A percentile compares a stretch with the other conserved stretches of the same genome.
Evolutionary conservation across 2,329 filamentous ascomycete genomes (phyloP).

Genomic region (Niveomyces coronatus): DNA sequence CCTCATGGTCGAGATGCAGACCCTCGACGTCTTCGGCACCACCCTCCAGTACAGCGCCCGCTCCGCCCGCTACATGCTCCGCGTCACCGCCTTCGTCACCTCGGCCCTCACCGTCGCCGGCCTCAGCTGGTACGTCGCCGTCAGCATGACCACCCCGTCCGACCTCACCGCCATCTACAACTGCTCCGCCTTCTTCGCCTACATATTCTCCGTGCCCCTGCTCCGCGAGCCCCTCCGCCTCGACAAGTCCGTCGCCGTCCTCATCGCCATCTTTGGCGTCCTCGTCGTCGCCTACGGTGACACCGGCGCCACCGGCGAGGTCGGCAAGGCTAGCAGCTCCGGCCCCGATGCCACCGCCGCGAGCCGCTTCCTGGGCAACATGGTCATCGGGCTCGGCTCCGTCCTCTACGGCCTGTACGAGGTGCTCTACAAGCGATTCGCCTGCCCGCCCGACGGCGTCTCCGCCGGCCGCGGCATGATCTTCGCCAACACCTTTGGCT

Average conservation of each 20-base stretch:
- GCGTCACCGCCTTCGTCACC: constrained; percentile 73
- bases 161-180: constrained; percentile 98
- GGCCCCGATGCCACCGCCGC: constrained; percentile 34
- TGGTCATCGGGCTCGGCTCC: constrained; percentile 84
- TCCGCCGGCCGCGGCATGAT: constrained; percentile 83
- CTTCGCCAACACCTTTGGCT: constrained; percentile 89
- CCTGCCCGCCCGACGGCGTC: constrained; percentile 85
- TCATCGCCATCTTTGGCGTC: constrained; percentile 79
- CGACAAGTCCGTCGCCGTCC: constrained; percentile 79
- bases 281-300: constrained; percentile 94
- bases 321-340: constrained; percentile 34
- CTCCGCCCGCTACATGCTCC: constrained; percentile 59
- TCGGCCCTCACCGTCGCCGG: constrained; percentile 81
- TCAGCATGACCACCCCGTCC: constrained; percentile 83
- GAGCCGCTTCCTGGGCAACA: constrained; percentile 70
- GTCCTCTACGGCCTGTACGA: constrained; percentile 96
- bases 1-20: constrained; percentile 77
- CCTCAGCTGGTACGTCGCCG: constrained; percentile 89
- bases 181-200: constrained; percentile 97
- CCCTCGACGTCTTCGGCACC: constrained; percentile 51
- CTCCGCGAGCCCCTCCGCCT: constrained; percentile 73
- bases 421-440: constrained; percentile 87
- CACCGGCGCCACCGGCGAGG: constrained; percentile 33
- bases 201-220: constrained; percentile 88
- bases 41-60: constrained; percentile 25